Evolutionary conservation across 2,329 filamentous ascomycete genomes (phyloP).

Genomic region (Ceratocystis cubensis): DNA sequence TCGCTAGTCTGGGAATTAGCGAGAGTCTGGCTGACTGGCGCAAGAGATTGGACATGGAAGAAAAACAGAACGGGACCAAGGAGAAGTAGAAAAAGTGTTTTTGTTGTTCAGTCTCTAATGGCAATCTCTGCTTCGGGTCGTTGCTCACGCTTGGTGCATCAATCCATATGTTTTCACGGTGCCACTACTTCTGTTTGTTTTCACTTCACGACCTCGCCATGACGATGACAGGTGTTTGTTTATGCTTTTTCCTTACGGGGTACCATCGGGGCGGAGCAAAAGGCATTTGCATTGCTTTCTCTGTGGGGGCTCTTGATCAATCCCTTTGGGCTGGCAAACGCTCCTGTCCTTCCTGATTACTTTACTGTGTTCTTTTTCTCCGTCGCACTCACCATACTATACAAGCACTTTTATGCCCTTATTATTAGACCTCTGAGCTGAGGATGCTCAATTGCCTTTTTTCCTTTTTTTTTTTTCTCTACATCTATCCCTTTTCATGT

Average conservation of each 20-base stretch:
- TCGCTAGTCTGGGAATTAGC: constrained; percentile 41
- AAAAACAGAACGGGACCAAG: constrained; percentile 27
- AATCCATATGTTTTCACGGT: neutral
- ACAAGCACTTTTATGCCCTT: neutral
- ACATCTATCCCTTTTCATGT: neutral
- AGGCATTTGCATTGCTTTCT: neutral
- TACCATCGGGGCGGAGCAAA: neutral
- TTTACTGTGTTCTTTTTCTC: constrained; percentile 10
- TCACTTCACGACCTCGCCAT: constrained; percentile 4
- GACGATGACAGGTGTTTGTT: constrained; percentile 1
- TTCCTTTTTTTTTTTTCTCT: neutral
- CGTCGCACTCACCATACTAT: neutral
- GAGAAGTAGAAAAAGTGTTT: constrained; percentile 19
- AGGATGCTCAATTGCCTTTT: neutral
- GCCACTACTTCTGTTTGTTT: constrained; percentile 8
- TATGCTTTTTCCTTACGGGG: neutral
- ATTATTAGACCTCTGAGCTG: neutral
- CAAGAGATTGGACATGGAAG: constrained; percentile 53
- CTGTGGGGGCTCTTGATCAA: too few species aligned
- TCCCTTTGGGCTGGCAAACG: neutral
- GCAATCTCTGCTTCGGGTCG: neutral
- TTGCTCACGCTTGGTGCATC: neutral
- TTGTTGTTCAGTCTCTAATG: neutral
- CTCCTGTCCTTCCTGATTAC: constrained; percentile 15
- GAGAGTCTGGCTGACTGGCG: constrained; percentile 70